Conservation (phyloP, 139 green algal genomes). For the Edaphochlamys debaryana region DNA sequence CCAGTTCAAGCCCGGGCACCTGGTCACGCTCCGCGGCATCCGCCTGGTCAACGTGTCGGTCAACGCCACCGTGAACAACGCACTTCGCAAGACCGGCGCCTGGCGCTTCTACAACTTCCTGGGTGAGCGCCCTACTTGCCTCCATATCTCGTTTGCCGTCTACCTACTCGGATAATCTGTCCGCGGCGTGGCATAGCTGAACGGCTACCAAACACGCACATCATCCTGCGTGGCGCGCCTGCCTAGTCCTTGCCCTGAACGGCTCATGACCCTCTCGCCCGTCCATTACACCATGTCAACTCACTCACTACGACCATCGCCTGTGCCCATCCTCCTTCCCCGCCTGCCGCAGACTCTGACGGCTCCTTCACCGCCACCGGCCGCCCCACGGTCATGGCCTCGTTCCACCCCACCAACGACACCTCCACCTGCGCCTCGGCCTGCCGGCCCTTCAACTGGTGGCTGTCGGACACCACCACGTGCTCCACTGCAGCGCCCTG, state of each 20-base stretch:
- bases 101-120: conserved; percentile 7
- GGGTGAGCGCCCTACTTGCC: too few relatives aligned
- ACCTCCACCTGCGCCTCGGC: not conserved
- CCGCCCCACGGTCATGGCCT: not conserved
- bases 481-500: not conserved
- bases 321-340: too few relatives aligned
- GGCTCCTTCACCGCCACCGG: not conserved
- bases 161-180: too few relatives aligned
- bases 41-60: not conserved
- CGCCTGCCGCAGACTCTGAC: not conserved
- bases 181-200: too few relatives aligned
- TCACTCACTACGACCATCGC: too few relatives aligned
- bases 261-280: not conserved
- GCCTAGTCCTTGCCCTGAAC: not conserved
- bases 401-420: not conserved
- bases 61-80: not conserved
- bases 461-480: not conserved
- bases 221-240: too few relatives aligned
- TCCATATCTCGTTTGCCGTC: too few relatives aligned
- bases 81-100: not conserved
- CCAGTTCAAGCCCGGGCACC: not conserved
- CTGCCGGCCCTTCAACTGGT: not conserved
- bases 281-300: too few relatives aligned
- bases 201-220: too few relatives aligned
- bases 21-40: not conserved